Base-by-base conservation (phyloP, 78 protist species). In the Dictyostelium discoideum region DNA sequence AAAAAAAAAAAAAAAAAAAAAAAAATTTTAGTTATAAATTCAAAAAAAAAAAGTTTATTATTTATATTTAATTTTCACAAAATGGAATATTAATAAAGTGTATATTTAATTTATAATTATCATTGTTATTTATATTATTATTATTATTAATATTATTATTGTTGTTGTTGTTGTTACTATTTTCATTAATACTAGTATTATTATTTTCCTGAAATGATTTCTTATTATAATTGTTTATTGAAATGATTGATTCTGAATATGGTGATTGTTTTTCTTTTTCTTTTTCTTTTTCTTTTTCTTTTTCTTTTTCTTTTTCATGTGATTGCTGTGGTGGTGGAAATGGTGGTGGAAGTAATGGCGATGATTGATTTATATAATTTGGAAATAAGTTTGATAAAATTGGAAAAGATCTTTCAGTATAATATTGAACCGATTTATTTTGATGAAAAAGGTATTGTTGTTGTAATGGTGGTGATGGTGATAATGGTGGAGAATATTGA, bases 41-140 rank as follows among this genome's bases (percentile, higher is more conserved):
- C 3, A 4, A 4, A n/a, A 18, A 14, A 24, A 24, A 65, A 24
- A 24, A 5, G 11, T n/a, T 24, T 24, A 42, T 42, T 42, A 5
- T 10, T 5, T 67, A 5, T 24, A 10, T 24, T 67, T 67, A 67
- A 67, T 67, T 67, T 67, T 24, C 32, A 24, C 76, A 24, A 67
- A 20, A 24, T 26, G 32, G 39, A 60, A 60, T 60, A 60, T 60
- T 69, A 3, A 69, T 26, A 69, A 69, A 69, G 11, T 69, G 77
- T 11, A 69, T 69, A 22, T 69, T 69, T 69, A 69, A 69, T 69
- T 69, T 69, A 69, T 69, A 69, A 69, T 69, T 69, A 67, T 67
- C 76, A 24, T 67, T 67, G 3, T 69, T 37, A 13, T n/a, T 69
- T 8, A 14, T 69, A 69, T 26, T 24, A 24, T 22, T 24, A 24